Evolutionary conservation across 148 eudicot species (phyloP).

Genomic region (Rhododendron simsii): DNA sequence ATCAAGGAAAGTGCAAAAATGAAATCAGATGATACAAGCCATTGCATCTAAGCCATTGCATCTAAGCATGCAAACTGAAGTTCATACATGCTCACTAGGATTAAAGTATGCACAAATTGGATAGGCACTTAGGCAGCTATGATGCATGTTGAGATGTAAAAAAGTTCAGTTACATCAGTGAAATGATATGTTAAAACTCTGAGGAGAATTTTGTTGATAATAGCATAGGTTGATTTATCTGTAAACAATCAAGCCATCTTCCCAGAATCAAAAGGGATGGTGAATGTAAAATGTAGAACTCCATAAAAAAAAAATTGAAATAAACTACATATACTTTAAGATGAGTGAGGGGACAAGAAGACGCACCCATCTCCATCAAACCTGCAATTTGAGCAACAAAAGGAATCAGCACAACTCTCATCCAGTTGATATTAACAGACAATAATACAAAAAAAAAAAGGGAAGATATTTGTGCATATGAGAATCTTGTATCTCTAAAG

Average conservation of each 20-base stretch:
- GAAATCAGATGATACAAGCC: background rate
- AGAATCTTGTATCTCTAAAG: background rate
- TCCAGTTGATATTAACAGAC: background rate
- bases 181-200: background rate
- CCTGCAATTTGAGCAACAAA: constrained; percentile 47
- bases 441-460: too few species aligned
- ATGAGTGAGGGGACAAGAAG: constrained; percentile 2
- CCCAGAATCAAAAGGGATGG: background rate
- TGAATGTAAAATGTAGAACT: background rate
- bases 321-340: background rate
- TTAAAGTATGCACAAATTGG: background rate
- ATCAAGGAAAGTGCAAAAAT: background rate
- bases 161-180: background rate
- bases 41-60: background rate
- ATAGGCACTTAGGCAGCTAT: background rate
- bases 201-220: background rate
- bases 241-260: background rate
- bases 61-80: background rate
- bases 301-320: background rate
- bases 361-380: constrained; percentile 99
- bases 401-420: constrained; percentile 8
- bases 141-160: background rate
- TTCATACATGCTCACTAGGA: background rate
- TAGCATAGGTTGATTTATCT: background rate
- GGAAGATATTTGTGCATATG: background rate